Evolutionary conservation across 2,329 filamentous ascomycete genomes (phyloP).

Genomic region (Aspergillus pseudoviridinutans): DNA sequence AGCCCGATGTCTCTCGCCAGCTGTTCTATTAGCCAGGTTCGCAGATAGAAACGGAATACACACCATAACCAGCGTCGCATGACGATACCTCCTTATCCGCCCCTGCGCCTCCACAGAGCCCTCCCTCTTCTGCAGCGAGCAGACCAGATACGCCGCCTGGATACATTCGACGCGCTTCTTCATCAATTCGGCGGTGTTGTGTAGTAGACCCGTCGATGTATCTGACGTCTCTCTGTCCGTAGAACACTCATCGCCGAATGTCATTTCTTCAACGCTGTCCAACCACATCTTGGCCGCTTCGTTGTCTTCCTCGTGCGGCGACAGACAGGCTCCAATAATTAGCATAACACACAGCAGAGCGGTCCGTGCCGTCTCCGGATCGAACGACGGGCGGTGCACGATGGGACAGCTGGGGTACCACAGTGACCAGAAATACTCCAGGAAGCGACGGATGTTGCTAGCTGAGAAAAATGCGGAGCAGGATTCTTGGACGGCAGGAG

Average conservation of each 20-base stretch:
- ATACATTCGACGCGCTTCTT: conserved; percentile 16
- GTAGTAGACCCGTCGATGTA: not conserved
- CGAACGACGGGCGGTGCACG: conserved; percentile 24
- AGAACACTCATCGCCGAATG: conserved; percentile 16
- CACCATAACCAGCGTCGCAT: conserved; percentile 22
- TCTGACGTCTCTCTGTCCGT: not conserved
- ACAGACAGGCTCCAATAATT: conserved; percentile 26
- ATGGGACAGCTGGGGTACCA: conserved; percentile 31
- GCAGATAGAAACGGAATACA: not conserved
- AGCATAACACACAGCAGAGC: conserved; percentile 24
- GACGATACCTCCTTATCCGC: conserved; percentile 17
- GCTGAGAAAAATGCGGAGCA: conserved; percentile 20
- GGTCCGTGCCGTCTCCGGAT: conserved; percentile 9
- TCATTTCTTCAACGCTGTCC: conserved; percentile 18
- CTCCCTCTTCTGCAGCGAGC: conserved; percentile 23
- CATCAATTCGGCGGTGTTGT: not conserved
- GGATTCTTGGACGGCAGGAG: not conserved
- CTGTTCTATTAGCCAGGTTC: conserved; percentile 4
- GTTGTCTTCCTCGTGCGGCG: conserved; percentile 13
- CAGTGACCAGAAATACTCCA: conserved; percentile 25
- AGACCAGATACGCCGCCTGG: conserved; percentile 22
- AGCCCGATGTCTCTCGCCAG: conserved; percentile 16
- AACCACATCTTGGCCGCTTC: conserved; percentile 16
- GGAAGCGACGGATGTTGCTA: conserved; percentile 16
- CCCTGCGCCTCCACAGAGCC: conserved; percentile 17